Evolutionary conservation across 495 filamentous ascomycete genomes (phyloP), one percentile per base, ranked within the genome.

Genomic region (Cairneyella variabilis): DNA sequence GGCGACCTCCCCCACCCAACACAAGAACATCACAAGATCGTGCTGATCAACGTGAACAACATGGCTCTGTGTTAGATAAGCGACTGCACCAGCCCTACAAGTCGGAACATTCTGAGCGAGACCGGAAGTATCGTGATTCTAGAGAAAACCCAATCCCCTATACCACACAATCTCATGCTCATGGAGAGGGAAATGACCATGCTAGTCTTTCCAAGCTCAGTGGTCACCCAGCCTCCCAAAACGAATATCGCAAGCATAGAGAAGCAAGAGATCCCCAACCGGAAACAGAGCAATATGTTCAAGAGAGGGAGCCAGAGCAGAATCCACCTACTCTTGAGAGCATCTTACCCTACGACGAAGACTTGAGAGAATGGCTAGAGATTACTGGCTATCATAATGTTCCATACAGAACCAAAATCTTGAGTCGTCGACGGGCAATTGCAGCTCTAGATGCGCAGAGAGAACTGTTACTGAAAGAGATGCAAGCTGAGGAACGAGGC

Each of bases 341-440:
- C 6, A 1, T 63, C 1, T 27, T 60, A 14, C 51, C 51, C 30
- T 20, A 60, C 1, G 63, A 73, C 40, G 63, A 65, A 40, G 81
- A 84, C 54, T 60, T 86, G 17, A 64, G 70, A 42, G 78, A 84
- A 47, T 86, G 81, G 79, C 72, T 86, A 26, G 72, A 77, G 26
- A 64, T 83, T 40, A 86, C 83, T 17, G 72, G 76, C 25, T 86
- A 77, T 61, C 70, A 81, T 53, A 71, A 86, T 51, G 58, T 66
- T 7, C 61, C 71, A 22, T 71, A 73, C 48, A 75, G 82, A 40
- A 63, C 68, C 26, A 69, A 71, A 44, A 64, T 69, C 26, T 64
- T 84, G 11, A 61, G 64, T n/a, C 70, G 68, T 48, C 69, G 73
- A 50, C 68, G 72, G 38, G 69, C 69, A 60, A 59, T 65, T 23